Conservation (phyloP, 2,329 filamentous ascomycete species). For the Beauveria pseudobassiana region DNA sequence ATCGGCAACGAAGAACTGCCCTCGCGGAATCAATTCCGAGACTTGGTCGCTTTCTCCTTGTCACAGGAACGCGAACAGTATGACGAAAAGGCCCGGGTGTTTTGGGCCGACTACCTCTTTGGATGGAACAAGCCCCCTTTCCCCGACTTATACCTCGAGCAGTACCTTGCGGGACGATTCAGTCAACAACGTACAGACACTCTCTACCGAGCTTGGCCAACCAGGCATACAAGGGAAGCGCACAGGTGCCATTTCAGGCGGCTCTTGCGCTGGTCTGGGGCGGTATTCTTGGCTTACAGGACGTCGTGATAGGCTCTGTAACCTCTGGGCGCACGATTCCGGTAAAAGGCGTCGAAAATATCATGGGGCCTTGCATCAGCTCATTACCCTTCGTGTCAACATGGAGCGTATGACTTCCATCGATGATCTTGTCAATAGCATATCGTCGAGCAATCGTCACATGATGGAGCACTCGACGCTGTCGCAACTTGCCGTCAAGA, state of each 20-base stretch:
- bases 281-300: conserved; percentile 53
- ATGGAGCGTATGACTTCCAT: conserved; percentile 43
- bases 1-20: conserved; percentile 25
- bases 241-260: conserved; percentile 70
- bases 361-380: conserved; percentile 73
- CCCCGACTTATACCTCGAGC: conserved; percentile 35
- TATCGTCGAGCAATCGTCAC: conserved; percentile 59
- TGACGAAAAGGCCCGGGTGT: conserved; percentile 42
- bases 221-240: conserved; percentile 28
- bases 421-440: conserved; percentile 52
- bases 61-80: conserved; percentile 18
- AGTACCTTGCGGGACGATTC: not conserved
- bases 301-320: conserved; percentile 70
- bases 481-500: conserved; percentile 63
- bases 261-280: conserved; percentile 59
- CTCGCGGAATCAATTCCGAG: conserved; percentile 50
- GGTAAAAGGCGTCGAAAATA: conserved; percentile 59
- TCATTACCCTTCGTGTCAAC: conserved; percentile 67
- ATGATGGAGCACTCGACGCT: conserved; percentile 57
- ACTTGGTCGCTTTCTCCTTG: conserved; percentile 46
- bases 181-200: not conserved
- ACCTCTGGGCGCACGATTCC: conserved; percentile 76
- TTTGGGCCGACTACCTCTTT: conserved; percentile 63
- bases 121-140: conserved; percentile 46
- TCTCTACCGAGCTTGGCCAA: not conserved